Evolutionary conservation across 2,329 filamentous ascomycete species (phyloP).

Genomic region (Ascochyta clinopodiicola): DNA sequence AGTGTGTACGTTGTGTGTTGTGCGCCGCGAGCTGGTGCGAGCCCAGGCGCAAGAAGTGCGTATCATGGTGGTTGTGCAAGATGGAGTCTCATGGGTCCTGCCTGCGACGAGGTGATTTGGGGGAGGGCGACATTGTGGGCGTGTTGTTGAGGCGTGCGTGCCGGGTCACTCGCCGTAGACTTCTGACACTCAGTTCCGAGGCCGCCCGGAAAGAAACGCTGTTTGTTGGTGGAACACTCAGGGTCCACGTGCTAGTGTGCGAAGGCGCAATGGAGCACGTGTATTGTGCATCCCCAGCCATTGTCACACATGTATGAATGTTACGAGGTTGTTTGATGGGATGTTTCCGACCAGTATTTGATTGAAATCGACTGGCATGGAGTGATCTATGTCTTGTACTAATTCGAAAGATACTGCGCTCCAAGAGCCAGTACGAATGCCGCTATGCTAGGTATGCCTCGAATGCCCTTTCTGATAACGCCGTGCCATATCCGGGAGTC

Average conservation of each 20-base stretch:
- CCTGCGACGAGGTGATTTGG: neutral
- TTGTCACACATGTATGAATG: neutral
- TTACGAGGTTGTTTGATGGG: neutral
- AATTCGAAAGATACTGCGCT: neutral
- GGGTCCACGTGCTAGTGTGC: conserved; percentile 4
- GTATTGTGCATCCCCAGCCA: neutral
- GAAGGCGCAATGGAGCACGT: conserved; percentile 13
- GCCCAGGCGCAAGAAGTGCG: conserved; percentile 36
- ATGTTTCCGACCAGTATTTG: neutral
- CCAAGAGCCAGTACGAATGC: neutral
- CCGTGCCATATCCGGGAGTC: neutral
- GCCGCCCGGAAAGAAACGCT: conserved; percentile 5
- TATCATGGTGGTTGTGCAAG: conserved; percentile 38
- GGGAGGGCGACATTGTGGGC: conserved; percentile 4
- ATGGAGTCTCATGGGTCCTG: conserved; percentile 8
- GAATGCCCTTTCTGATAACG: neutral
- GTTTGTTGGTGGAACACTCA: conserved; percentile 5
- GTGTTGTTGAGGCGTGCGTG: conserved; percentile 7
- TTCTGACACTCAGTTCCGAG: conserved; percentile 8
- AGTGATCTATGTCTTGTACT: neutral
- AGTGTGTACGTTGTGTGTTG: conserved; percentile 9
- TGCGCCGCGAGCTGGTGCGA: conserved; percentile 35
- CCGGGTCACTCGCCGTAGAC: conserved; percentile 3
- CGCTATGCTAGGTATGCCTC: neutral
- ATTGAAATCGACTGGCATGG: neutral